Evolutionary conservation across 2,329 filamentous ascomycete genomes (phyloP).

Genomic region (Pleoardoris graminearum): DNA sequence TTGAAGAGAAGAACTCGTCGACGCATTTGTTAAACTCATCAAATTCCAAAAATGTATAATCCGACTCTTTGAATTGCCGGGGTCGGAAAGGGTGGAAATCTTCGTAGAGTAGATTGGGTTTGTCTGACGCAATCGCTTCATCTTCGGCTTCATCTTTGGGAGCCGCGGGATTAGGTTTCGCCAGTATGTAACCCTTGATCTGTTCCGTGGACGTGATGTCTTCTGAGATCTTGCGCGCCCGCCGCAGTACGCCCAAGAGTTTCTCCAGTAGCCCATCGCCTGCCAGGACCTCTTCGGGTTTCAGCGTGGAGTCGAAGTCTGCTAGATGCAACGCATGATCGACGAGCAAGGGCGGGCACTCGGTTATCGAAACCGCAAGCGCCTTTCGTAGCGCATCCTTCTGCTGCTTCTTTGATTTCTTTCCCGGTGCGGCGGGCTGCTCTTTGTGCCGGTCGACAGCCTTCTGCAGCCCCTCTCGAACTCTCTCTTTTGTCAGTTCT

Average conservation of each 20-base stretch:
- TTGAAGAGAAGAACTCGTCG: slow-evolving; percentile 95
- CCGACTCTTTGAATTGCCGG: slow-evolving; percentile 72
- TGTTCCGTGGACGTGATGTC: slow-evolving; percentile 67
- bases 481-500: slow-evolving; percentile 70
- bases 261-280: slow-evolving; percentile 66
- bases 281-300: slow-evolving; percentile 70
- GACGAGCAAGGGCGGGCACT: slow-evolving; percentile 83
- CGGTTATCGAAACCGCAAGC: slow-evolving; percentile 80
- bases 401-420: slow-evolving; percentile 73
- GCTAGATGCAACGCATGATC: slow-evolving; percentile 79
- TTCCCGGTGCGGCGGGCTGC: slow-evolving; percentile 53
- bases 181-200: slow-evolving; percentile 85
- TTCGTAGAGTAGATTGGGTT: slow-evolving; percentile 70
- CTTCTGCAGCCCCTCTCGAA: slow-evolving; percentile 69
- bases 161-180: slow-evolving; percentile 57
- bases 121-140: slow-evolving; percentile 49
- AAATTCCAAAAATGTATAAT: slow-evolving; percentile 72
- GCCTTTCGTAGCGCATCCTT: slow-evolving; percentile 78
- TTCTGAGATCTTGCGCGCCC: slow-evolving; percentile 70
- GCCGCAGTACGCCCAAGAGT: slow-evolving; percentile 68
- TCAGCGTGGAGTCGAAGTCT: slow-evolving; percentile 68
- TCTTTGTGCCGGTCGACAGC: slow-evolving; percentile 63
- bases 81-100: slow-evolving; percentile 95
- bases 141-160: slow-evolving; percentile 44
- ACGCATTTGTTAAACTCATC: slow-evolving; percentile 89